Base-by-base conservation (phyloP, 2,329 filamentous ascomycete species). In the Nannizzia gypsea region DNA sequence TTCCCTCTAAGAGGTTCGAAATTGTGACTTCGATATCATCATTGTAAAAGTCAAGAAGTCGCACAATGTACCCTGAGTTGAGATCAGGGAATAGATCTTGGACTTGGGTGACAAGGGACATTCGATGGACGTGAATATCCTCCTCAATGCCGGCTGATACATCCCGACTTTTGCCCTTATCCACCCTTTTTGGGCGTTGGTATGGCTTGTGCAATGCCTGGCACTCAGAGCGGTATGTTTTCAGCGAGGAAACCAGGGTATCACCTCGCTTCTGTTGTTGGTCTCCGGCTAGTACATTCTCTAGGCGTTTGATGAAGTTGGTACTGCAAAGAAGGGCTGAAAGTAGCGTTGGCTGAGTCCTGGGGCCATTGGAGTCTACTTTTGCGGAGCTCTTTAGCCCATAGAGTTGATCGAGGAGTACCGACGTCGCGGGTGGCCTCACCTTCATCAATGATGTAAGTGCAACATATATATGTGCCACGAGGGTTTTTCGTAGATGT, bases 61-160 rank as follows among this genome's bases (percentile, higher is more conserved):
- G 87, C 17, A 88, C 80, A 15, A 97, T 78, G 69, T 96, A 97
- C 0, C 81, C 88, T 3, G 88, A 86, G 3, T 91, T 90, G 8
- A 97, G 77, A 63, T 95, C 84, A 0, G 92, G 90, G 68, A 97
- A 96, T 0, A 97, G 78, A 69, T 99, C 92, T 69, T 96, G 90
- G n/a, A 99, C 81, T 70, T 95, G 89, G 0, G 87, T 87, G 57
- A 97, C 84, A 56, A 92, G 83, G 66, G 87, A 91, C 83, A 95
- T 87, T 46, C 80, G 85, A 72, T 96, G 90, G 22, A 92, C 76
- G 67, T 93, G 89, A 36, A 91, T 76, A 48, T 80, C 77, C 6
- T 72, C 74, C 56, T 26, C 2, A 9, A 74, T 68, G 8, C 68
- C 65, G 2, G 66, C 59, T 17, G 61, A 64, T 11, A 67, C 66